These are phyloP conservation scores for Juglanconis oblonga DNA, from an alignment of 2,329 filamentous ascomycete genomes.

Conservation along the genomic window DNA sequence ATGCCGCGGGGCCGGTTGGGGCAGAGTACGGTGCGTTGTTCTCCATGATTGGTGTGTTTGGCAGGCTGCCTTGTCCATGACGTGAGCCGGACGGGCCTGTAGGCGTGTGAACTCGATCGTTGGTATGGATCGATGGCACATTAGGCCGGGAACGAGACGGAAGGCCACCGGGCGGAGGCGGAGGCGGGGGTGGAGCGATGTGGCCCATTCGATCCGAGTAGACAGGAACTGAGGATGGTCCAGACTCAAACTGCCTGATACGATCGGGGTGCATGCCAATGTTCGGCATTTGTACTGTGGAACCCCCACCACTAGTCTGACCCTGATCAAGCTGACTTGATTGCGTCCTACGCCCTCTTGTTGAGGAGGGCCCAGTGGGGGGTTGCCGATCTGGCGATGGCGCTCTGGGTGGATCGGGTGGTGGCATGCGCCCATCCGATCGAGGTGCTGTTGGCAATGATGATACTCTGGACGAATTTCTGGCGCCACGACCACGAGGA, in stretches of 20 bases:
- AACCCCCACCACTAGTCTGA: conserved; percentile 22
- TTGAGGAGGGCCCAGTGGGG: conserved; percentile 52
- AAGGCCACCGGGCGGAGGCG: conserved; percentile 27
- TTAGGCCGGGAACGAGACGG: conserved; percentile 19
- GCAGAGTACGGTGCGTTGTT: conserved; percentile 20
- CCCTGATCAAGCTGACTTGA: conserved; percentile 39
- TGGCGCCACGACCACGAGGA: conserved; percentile 44
- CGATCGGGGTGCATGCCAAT: conserved; percentile 40
- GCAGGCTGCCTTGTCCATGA: conserved; percentile 24
- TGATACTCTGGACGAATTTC: conserved; percentile 28
- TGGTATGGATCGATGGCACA: conserved; percentile 25
- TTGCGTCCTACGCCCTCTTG: conserved; percentile 34
- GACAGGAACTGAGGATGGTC: conserved; percentile 31
- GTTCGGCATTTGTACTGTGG: conserved; percentile 15
- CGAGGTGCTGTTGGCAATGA: conserved; percentile 37
- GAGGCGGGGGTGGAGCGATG: conserved; percentile 34
- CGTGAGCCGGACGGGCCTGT: conserved; percentile 25
- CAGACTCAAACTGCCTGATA: conserved; percentile 34
- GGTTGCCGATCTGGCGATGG: conserved; percentile 49
- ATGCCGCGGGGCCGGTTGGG: conserved; percentile 32
- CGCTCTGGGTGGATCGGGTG: conserved; percentile 38
- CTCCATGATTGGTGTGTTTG: conserved; percentile 27
- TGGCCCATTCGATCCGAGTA: conserved; percentile 51
- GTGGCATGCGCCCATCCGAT: conserved; percentile 40
- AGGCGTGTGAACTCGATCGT: conserved; percentile 24